phyloP scores from a whole-genome alignment of 2,329 filamentous ascomycete genomes.

The Stagonosporopsis cucurbitacearum region DNA sequence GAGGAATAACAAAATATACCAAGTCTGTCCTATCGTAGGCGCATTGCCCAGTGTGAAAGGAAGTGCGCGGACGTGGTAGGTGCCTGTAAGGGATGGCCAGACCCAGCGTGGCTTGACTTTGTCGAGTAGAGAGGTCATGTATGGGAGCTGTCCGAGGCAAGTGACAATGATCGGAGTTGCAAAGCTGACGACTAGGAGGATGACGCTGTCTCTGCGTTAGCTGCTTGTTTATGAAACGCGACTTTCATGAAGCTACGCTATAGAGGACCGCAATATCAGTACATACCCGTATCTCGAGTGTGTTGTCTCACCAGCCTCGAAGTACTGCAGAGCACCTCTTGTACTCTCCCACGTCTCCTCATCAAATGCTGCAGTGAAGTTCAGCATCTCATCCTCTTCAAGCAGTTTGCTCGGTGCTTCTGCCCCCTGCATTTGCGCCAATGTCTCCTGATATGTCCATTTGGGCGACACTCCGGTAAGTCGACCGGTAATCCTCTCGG shows the following conservation, averaged over 20 bases:
- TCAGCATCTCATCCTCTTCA: conserved; percentile 18
- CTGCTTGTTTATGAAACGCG: neutral
- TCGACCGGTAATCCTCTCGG: conserved; percentile 12
- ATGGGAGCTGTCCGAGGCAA: conserved; percentile 20
- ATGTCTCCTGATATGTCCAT: conserved; percentile 27
- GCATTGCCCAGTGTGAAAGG: conserved; percentile 37
- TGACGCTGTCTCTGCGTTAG: conserved; percentile 14
- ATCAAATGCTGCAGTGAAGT: conserved; percentile 20
- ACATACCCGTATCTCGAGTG: conserved; percentile 26
- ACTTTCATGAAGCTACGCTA: neutral
- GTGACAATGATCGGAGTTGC: conserved; percentile 28
- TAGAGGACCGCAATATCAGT: neutral
- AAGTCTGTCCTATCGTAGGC: conserved; percentile 54
- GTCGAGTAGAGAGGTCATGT: conserved; percentile 16
- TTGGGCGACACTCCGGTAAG: conserved; percentile 20
- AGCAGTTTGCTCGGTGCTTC: conserved; percentile 10
- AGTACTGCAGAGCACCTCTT: conserved; percentile 13
- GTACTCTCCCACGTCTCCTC: conserved; percentile 16
- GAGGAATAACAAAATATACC: conserved; percentile 51
- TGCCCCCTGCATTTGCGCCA: conserved; percentile 18
- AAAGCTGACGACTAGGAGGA: conserved; percentile 28
- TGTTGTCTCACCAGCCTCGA: conserved; percentile 19
- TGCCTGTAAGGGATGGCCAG: conserved; percentile 24
- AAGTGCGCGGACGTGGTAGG: conserved; percentile 24
- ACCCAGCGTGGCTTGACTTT: conserved; percentile 24